A percentile compares a stretch with the other conserved stretches of the same genome.
phyloP scores from a whole-genome alignment of 768 basidiomycete genomes.

The Multifurca ochricompacta region DNA sequence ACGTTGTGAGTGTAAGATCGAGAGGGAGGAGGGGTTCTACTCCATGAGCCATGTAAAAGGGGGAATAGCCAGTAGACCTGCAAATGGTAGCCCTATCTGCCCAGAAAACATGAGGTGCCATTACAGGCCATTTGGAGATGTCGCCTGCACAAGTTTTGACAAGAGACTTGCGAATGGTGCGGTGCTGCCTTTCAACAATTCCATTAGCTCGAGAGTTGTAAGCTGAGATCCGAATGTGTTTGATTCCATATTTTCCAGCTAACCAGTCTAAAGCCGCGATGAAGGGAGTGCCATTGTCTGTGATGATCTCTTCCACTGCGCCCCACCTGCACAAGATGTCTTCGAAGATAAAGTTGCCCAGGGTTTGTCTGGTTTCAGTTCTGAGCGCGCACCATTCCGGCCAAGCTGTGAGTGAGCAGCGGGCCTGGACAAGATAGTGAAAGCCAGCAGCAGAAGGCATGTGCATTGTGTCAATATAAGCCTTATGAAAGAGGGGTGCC shows the following conservation, averaged over 20 bases:
- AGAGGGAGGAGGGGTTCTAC: conserved; percentile 22
- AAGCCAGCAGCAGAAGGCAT: too few relatives aligned
- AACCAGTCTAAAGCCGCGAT: too few relatives aligned
- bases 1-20: conserved; percentile 19
- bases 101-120: conserved; percentile 29
- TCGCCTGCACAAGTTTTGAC: conserved; percentile 31
- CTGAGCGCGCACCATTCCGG: too few relatives aligned
- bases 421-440: too few relatives aligned
- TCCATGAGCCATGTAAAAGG: conserved; percentile 22
- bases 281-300: too few relatives aligned
- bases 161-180: too few relatives aligned
- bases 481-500: too few relatives aligned
- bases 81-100: conserved; percentile 30
- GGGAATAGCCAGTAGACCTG: conserved; percentile 29
- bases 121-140: conserved; percentile 27
- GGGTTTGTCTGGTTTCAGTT: too few relatives aligned
- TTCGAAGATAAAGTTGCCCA: conserved; percentile 31
- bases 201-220: conserved; percentile 40
- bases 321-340: conserved; percentile 33
- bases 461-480: too few relatives aligned
- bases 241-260: conserved; percentile 33
- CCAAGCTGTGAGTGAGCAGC: too few relatives aligned
- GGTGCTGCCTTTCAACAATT: conserved; percentile 27
- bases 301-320: too few relatives aligned
- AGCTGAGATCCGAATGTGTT: conserved; percentile 33